A percentile compares a stretch with the other conserved stretches of the same genome.
phyloP scores from a whole-genome alignment of 2,329 filamentous ascomycete genomes.

The Colletotrichum sp. region DNA sequence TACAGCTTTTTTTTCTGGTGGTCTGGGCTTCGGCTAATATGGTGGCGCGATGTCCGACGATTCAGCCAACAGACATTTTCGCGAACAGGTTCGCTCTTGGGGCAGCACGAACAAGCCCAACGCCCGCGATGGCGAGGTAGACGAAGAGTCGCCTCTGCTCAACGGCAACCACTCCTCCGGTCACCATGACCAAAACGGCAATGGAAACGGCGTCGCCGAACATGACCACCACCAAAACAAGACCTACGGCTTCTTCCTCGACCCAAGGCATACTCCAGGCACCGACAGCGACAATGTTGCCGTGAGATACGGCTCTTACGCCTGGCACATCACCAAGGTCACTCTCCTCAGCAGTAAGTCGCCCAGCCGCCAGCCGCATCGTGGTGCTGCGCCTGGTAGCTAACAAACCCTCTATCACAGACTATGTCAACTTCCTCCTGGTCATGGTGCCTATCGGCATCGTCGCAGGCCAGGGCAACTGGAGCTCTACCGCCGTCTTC shows the following conservation, averaged over 20 bases:
- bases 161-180: conserved; percentile 33
- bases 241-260: conserved; percentile 51
- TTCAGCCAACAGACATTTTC: conserved; percentile 33
- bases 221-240: conserved; percentile 26
- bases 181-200: conserved; percentile 20
- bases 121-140: conserved; percentile 23
- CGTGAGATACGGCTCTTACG: conserved; percentile 50
- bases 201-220: conserved; percentile 14
- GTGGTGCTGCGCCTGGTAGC: background rate
- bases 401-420: conserved; percentile 34
- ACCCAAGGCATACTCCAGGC: conserved; percentile 56
- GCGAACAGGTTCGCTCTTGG: conserved; percentile 26
- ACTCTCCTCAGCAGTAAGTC: conserved; percentile 64
- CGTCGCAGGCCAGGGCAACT: conserved; percentile 64
- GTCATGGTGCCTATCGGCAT: conserved; percentile 78
- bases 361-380: background rate
- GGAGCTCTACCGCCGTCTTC: conserved; percentile 73
- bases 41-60: conserved; percentile 32
- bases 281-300: conserved; percentile 51
- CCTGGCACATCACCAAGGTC: conserved; percentile 62
- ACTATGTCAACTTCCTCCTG: conserved; percentile 73
- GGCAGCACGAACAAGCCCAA: conserved; percentile 27
- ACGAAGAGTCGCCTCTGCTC: conserved; percentile 49
- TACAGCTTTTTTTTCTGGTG: background rate
- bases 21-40: conserved; percentile 30